Conservation (phyloP, 352 stramenopile genomes). For the Halophytophthora batemanensis region DNA sequence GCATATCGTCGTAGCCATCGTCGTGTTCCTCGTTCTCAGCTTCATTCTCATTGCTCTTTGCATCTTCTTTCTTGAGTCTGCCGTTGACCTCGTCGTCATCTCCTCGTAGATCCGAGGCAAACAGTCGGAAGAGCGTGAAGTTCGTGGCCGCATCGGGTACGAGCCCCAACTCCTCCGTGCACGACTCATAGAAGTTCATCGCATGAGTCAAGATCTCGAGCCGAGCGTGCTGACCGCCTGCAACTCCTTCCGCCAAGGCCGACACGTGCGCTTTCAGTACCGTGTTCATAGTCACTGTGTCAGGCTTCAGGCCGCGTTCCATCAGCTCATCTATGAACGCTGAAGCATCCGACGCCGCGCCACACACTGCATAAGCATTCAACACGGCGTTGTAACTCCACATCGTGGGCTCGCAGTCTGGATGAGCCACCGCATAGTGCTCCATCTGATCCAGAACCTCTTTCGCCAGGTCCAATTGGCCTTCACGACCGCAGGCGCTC, state of each 20-base stretch:
- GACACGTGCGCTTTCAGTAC: conserved; percentile 38
- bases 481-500: conserved; percentile 31
- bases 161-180: conserved; percentile 23
- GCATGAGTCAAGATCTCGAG: conserved; percentile 24
- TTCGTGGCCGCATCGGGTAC: conserved; percentile 32
- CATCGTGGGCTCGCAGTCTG: conserved; percentile 20
- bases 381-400: conserved; percentile 47
- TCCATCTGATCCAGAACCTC: conserved; percentile 38
- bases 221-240: conserved; percentile 8
- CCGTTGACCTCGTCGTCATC: background rate
- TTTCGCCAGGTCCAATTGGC: conserved; percentile 25
- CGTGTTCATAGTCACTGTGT: conserved; percentile 52
- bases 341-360: conserved; percentile 29
- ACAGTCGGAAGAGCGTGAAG: conserved; percentile 54
- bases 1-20: conserved; percentile 16
- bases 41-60: background rate
- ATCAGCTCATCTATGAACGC: conserved; percentile 37
- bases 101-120: conserved; percentile 37
- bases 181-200: conserved; percentile 33
- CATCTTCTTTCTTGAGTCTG: too few species aligned
- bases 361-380: conserved; percentile 37
- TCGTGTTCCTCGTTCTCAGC: conserved; percentile 4
- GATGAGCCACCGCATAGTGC: conserved; percentile 6
- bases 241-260: conserved; percentile 11
- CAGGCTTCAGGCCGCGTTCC: conserved; percentile 17